Base-by-base conservation (phyloP, 176 grass and related monocot species). In the Paspalum vaginatum region DNA sequence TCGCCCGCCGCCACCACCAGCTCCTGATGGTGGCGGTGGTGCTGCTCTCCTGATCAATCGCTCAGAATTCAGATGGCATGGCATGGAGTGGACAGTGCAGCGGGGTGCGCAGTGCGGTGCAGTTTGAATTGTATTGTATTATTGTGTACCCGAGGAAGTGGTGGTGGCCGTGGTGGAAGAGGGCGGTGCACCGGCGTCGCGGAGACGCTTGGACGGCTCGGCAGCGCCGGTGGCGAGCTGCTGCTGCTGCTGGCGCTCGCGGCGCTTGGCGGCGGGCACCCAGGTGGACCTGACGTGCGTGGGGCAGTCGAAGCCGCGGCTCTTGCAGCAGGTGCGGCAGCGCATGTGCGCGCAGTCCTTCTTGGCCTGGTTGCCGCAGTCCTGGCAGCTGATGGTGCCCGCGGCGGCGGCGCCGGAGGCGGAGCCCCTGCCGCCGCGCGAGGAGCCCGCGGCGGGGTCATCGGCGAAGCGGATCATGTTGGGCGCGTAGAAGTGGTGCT, bases 331-430 rank as follows among this genome's bases (percentile, higher is more conserved):
- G 62, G 92, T 93, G 45, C 96, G 90, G 84, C 96, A 99, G 45
- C 92, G 84, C 65, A 91, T 76, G 86, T 95, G 92, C 6, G 17
- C 2, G 62, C 96, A 99, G 70, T 99, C 96, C 57, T 99, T 99
- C 90, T 99, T 99, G 9, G 96, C 96, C 75, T 99, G 92, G 88
- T 99, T 99, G 14, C 96, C 96, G 77, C 96, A 99, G 72, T 99
- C 96, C 90, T 93, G 96, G 86, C 96, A 99, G 81, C 76, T 99
- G 59, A 95, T 78, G 40, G 26, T 86, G 10, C 79, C 88, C 32
- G 32, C 2, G 0, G 65, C 74, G 4, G 65, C 80, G 16, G 53
- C 43, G 2, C 71, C 56, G 5, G 38, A 74, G 8, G 70, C 81
- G 10, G 68, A 48, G 1, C 87, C 73, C 37, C 79, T 68, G 11